Evolutionary conservation across 345 rosid genomes (phyloP).

Genomic region (Adansonia digitata): DNA sequence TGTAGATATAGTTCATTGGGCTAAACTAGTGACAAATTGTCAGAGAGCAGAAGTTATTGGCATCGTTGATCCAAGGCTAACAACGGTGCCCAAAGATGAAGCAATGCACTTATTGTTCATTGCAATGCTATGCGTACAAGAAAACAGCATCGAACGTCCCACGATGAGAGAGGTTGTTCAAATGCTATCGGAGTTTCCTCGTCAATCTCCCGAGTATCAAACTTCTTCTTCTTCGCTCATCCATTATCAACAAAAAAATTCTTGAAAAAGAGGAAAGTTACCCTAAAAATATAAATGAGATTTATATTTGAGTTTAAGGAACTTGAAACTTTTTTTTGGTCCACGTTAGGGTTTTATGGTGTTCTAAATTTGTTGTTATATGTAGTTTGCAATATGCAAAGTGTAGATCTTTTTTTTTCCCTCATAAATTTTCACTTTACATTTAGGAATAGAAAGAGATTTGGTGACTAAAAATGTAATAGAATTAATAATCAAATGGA

Average conservation of each 20-base stretch:
- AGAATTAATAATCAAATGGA: conserved; percentile 16
- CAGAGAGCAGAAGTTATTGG: conserved; percentile 30
- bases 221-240: conserved; percentile 27
- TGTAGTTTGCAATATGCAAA: conserved; percentile 27
- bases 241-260: conserved; percentile 14
- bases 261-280: conserved; percentile 14
- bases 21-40: conserved; percentile 27
- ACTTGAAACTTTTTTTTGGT: neutral
- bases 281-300: conserved; percentile 18
- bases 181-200: conserved; percentile 50
- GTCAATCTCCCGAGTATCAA: conserved; percentile 18
- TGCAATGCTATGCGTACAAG: conserved; percentile 59
- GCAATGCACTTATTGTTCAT: conserved; percentile 55
- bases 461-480: conserved; percentile 10
- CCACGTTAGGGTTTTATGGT: conserved; percentile 1
- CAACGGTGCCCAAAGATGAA: conserved; percentile 39
- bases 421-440: neutral
- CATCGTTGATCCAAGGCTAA: conserved; percentile 45
- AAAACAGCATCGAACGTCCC: conserved; percentile 60
- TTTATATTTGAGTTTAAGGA: neutral
- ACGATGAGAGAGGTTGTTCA: conserved; percentile 70
- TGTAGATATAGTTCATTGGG: conserved; percentile 67
- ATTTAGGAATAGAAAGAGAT: conserved; percentile 5
- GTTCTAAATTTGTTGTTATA: conserved; percentile 20
- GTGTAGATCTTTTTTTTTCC: neutral